phyloP scores from a whole-genome alignment of 768 basidiomycete species.

The Pleurotus giganteus region DNA sequence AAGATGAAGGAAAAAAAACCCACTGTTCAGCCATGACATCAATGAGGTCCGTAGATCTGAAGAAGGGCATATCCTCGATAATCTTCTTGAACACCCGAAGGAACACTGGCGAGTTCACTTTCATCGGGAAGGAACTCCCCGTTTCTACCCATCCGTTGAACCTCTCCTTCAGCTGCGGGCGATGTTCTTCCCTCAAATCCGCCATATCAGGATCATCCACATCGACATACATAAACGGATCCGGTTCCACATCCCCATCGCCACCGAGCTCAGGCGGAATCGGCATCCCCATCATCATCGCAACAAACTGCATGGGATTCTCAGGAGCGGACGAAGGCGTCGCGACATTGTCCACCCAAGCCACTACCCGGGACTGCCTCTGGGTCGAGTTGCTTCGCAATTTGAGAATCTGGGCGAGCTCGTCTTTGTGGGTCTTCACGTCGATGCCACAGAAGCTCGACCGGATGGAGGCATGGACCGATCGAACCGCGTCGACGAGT shows the following conservation, averaged over 20 bases:
- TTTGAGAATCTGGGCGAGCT: slow-evolving; percentile 45
- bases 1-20: slow-evolving; percentile 15
- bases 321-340: slow-evolving; percentile 33
- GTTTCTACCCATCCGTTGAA: slow-evolving; percentile 57
- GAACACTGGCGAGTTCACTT: slow-evolving; percentile 35
- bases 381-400: slow-evolving; percentile 32
- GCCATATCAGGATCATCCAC: slow-evolving; percentile 48
- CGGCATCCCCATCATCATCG: slow-evolving; percentile 52
- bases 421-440: slow-evolving; percentile 33
- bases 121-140: slow-evolving; percentile 26
- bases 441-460: slow-evolving; percentile 47
- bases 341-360: slow-evolving; percentile 42
- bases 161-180: slow-evolving; percentile 43
- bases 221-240: slow-evolving; percentile 43
- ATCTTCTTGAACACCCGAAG: slow-evolving; percentile 42
- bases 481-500: slow-evolving; percentile 41
- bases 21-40: slow-evolving; percentile 57
- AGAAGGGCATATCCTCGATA: slow-evolving; percentile 54
- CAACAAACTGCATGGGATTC: slow-evolving; percentile 49
- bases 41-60: slow-evolving; percentile 47
- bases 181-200: slow-evolving; percentile 48
- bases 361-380: slow-evolving; percentile 37
- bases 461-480: slow-evolving; percentile 42
- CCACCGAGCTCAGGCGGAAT: slow-evolving; percentile 32
- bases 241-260: slow-evolving; percentile 23